Base-by-base conservation (phyloP, 805 yeast genomes). In the Candida cerambycidarum region DNA sequence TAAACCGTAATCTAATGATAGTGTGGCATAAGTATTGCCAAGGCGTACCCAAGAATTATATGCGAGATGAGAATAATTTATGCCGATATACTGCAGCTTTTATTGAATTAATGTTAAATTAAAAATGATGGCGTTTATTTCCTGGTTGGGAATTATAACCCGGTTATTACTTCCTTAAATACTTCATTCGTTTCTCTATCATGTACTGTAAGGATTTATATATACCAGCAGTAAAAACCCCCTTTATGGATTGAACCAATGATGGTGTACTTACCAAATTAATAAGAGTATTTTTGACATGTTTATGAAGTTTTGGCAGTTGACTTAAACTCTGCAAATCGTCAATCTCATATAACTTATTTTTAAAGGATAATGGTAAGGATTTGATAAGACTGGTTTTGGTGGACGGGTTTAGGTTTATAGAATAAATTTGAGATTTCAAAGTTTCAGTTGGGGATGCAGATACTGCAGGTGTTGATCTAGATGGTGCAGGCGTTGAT, bases 161-260 rank as follows among this genome's bases (percentile, higher is more conserved):
- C 23, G 23, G 23, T 8, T 6, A 21, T 21, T 32, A 32, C 12
- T 18, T 13, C 16, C 19, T 18, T 14, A 34, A 23, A 16, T 46
- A 63, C 49, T 69, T 69, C 34, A 57, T 29, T 28, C 62, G 65
- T 63, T 90, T 90, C 37, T 88, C 95, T 61, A 76, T 67, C 4
- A 95, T 90, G 61, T 90, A 90, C 54, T 74, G 78, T 38, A 80
- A 57, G 9, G 90, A 80, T 57, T 85, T 86, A 14, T 68, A 57
- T 1, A 85, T 38, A 1, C 99, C 99, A 1, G 98, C 97, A 3
- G 96, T 89, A 32, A 88, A 67, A 1, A 92, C 54, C 0, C 99
- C 99, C 61, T 92, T 89, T 13, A 80, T 49, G 23, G 88, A 79
- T 62, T 93, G 99, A 7, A 80, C 62, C 12, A 82, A 57, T 12